A percentile compares a stretch with the other conserved stretches of the same genome.
Evolutionary conservation across 352 stramenopile genomes (phyloP).

Genomic region (Globisporangium mamillatum): DNA sequence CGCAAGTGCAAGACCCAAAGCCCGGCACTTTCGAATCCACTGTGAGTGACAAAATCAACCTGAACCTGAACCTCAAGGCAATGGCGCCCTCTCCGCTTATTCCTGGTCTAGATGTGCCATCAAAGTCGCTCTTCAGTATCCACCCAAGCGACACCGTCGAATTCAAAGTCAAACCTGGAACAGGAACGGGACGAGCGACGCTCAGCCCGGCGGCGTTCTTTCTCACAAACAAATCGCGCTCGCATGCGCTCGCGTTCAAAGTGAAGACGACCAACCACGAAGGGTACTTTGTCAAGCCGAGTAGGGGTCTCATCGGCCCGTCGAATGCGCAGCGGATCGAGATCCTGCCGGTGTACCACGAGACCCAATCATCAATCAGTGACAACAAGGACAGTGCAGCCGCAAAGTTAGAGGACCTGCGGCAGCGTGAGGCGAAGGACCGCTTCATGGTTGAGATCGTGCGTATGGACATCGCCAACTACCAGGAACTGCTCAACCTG

Average conservation of each 20-base stretch:
- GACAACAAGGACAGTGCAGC: background rate
- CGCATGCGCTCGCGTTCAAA: constrained; percentile 62
- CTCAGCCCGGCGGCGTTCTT: constrained; percentile 36
- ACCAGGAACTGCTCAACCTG: constrained; percentile 35
- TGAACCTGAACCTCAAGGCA: background rate
- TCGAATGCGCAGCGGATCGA: constrained; percentile 59
- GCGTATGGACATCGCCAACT: constrained; percentile 38
- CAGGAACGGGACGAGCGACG: constrained; percentile 14
- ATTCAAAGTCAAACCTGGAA: constrained; percentile 45
- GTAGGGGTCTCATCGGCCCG: constrained; percentile 52
- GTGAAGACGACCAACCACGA: constrained; percentile 79
- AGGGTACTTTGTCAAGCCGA: constrained; percentile 76
- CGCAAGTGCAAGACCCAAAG: background rate
- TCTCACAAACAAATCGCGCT: constrained; percentile 55
- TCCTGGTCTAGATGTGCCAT: background rate
- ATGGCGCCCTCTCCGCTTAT: background rate
- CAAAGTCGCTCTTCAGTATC: constrained; percentile 36
- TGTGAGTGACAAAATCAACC: background rate
- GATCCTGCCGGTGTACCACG: constrained; percentile 40
- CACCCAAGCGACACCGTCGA: constrained; percentile 40
- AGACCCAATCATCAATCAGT: background rate
- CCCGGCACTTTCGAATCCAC: constrained; percentile 4
- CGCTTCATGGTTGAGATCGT: constrained; percentile 71
- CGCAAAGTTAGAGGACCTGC: constrained; percentile 17
- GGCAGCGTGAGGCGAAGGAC: constrained; percentile 59